Percentiles rank a stretch among this genome's conserved stretches.
phyloP scores from a whole-genome alignment of 306 rosid genomes.

The Oemleria cerasiformis region DNA sequence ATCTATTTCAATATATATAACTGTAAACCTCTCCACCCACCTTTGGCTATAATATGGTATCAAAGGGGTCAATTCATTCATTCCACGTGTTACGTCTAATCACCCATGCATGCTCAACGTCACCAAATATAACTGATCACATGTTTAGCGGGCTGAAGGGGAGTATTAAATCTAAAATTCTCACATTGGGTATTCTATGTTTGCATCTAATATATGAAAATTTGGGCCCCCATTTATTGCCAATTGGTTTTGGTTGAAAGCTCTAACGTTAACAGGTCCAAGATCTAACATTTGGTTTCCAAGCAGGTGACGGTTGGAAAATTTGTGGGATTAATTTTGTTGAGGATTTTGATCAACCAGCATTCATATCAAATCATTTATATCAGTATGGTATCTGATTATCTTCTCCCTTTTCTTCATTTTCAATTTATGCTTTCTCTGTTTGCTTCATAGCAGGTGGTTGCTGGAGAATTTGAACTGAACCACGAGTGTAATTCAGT shows the following conservation, averaged over 20 bases:
- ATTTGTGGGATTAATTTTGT: background rate
- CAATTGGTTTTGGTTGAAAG: background rate
- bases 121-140: background rate
- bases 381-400: background rate
- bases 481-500: constrained; percentile 82
- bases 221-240: background rate
- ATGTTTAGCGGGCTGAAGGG: background rate
- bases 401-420: background rate
- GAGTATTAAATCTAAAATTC: background rate
- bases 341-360: background rate
- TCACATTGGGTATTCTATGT: background rate
- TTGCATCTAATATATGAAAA: background rate
- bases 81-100: background rate
- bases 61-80: background rate
- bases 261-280: background rate
- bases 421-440: constrained; percentile 10
- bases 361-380: background rate
- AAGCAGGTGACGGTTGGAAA: constrained; percentile 1
- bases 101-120: background rate
- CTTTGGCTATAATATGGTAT: background rate
- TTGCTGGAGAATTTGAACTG: constrained; percentile 94
- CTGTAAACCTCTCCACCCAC: background rate
- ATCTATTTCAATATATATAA: background rate
- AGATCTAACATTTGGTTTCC: background rate
- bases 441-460: constrained; percentile 56